phyloP scores from a whole-genome alignment of 495 filamentous ascomycete genomes.

The Podospora sp. region DNA sequence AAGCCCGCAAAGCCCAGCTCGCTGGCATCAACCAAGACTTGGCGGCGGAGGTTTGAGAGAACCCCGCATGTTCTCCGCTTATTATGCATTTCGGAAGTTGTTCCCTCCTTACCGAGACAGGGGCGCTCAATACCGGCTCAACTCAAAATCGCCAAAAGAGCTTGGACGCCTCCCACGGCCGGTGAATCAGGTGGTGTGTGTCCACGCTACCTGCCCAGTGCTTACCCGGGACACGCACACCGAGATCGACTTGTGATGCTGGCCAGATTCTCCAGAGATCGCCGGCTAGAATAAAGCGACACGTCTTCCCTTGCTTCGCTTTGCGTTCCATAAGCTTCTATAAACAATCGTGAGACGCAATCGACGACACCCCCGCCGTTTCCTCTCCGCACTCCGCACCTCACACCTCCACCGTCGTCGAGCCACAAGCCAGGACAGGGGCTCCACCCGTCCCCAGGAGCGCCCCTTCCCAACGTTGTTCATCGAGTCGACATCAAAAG shows the following conservation, averaged over 20 bases:
- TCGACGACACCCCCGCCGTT: not conserved
- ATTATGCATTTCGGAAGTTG: constrained; percentile 11
- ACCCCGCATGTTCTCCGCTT: constrained; percentile 15
- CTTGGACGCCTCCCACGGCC: not conserved
- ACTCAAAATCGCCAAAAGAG: constrained; percentile 1
- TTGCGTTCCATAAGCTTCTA: constrained; percentile 4
- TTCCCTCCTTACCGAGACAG: constrained; percentile 10
- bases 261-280: constrained; percentile 4
- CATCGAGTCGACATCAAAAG: not conserved
- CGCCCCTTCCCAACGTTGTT: not conserved
- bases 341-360: not conserved
- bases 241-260: constrained; percentile 1
- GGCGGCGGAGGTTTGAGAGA: not conserved
- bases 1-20: not conserved
- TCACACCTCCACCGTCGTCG: not conserved
- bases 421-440: not conserved
- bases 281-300: constrained; percentile 2
- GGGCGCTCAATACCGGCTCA: constrained; percentile 1
- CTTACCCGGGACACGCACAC: constrained; percentile 9
- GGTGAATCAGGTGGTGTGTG: not conserved
- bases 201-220: not conserved
- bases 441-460: not conserved
- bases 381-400: not conserved
- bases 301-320: not conserved
- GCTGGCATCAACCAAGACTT: not conserved